Evolutionary conservation across 768 basidiomycete genomes (phyloP).

Genomic region (Tricholoma sp.): DNA sequence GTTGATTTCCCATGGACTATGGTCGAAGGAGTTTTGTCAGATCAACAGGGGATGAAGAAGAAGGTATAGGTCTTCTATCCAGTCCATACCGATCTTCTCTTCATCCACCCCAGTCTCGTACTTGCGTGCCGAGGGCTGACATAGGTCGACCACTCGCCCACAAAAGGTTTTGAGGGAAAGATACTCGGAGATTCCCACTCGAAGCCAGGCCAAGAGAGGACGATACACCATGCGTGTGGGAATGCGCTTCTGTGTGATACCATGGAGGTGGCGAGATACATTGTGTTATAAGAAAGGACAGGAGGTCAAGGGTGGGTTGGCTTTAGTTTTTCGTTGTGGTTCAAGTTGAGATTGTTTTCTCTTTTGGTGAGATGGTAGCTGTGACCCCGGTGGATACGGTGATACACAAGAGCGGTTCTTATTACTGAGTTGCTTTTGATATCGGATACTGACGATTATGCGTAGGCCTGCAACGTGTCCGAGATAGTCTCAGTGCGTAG

Average conservation of each 20-base stretch:
- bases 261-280: slow-evolving; percentile 85
- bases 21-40: too few species aligned
- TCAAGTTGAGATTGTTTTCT: neutral
- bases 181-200: too few species aligned
- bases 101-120: too few species aligned
- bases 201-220: too few species aligned
- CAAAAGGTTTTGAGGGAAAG: too few species aligned
- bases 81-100: too few species aligned
- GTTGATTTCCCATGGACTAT: too few species aligned
- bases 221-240: slow-evolving; percentile 95
- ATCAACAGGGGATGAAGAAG: too few species aligned
- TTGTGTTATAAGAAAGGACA: slow-evolving; percentile 94
- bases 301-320: slow-evolving; percentile 84
- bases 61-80: too few species aligned
- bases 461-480: slow-evolving; percentile 45
- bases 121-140: too few species aligned
- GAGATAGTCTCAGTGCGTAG: slow-evolving; percentile 68
- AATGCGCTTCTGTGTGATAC: slow-evolving; percentile 94
- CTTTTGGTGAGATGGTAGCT: slow-evolving; percentile 39
- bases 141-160: too few species aligned
- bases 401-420: slow-evolving; percentile 94
- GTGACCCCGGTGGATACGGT: slow-evolving; percentile 96
- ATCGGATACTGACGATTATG: neutral
- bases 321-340: neutral
- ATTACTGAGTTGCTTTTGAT: slow-evolving; percentile 43